Percentiles rank a stretch among this genome's conserved stretches.
These are phyloP conservation scores for Zalaria obscura DNA, from an alignment of 2,329 filamentous ascomycete genomes.

Conservation along the genomic window DNA sequence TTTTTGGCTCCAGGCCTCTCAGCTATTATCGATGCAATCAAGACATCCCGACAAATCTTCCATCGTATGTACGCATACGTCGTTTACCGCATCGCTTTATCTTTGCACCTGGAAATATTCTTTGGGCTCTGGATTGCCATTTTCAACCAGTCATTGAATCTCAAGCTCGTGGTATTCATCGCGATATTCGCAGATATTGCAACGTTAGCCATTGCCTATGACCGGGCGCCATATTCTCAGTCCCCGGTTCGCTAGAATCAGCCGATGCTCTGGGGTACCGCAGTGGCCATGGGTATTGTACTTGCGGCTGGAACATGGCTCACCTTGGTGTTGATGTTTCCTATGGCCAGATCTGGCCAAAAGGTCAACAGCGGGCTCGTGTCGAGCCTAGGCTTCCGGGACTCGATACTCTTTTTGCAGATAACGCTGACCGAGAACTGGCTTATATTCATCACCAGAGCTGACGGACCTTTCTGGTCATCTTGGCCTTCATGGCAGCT, in stretches of 20 bases:
- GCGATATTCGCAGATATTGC: conserved; percentile 91
- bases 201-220: conserved; percentile 83
- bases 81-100: conserved; percentile 86
- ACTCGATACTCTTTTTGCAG: conserved; percentile 49
- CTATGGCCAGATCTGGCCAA: too few species aligned
- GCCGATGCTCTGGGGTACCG: conserved; percentile 78
- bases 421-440: conserved; percentile 39
- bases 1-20: conserved; percentile 85
- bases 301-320: conserved; percentile 61
- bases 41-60: conserved; percentile 89
- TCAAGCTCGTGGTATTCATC: conserved; percentile 82
- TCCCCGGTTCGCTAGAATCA: conserved; percentile 90
- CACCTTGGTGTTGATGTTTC: conserved; percentile 52
- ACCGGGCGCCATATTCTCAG: conserved; percentile 78
- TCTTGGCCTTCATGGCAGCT: conserved; percentile 53
- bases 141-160: conserved; percentile 69
- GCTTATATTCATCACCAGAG: conserved; percentile 19
- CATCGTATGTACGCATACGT: conserved; percentile 96
- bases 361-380: conserved; percentile 47
- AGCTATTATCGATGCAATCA: conserved; percentile 83
- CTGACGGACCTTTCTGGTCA: conserved; percentile 42
- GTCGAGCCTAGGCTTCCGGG: conserved; percentile 58
- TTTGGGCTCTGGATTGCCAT: conserved; percentile 85
- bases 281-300: conserved; percentile 50
- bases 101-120: conserved; percentile 83